Conservation (phyloP, 768 basidiomycete genomes). For the Cubamyces lactineus region DNA sequence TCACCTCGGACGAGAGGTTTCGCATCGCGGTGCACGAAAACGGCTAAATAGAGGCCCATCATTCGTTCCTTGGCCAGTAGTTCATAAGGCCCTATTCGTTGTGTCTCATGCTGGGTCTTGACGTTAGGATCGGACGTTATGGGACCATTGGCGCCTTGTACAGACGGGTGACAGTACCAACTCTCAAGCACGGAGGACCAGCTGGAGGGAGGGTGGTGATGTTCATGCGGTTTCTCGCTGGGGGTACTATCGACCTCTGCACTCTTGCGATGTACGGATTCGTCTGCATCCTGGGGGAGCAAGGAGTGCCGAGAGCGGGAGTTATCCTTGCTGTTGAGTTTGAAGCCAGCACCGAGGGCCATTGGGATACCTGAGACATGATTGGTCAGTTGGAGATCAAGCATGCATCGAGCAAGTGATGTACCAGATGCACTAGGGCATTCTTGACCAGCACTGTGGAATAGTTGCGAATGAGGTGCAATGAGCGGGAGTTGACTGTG, state of each 20-base stretch:
- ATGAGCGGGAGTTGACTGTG: neutral
- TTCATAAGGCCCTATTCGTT: constrained; percentile 73
- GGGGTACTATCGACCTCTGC: constrained; percentile 19
- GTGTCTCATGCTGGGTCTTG: constrained; percentile 12
- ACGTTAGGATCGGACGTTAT: constrained; percentile 8
- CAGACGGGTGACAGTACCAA: constrained; percentile 57
- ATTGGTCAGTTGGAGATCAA: neutral
- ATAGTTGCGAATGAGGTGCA: constrained; percentile 33
- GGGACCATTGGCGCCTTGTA: constrained; percentile 19
- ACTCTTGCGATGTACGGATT: constrained; percentile 20
- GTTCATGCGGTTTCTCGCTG: constrained; percentile 24
- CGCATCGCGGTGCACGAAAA: constrained; percentile 78
- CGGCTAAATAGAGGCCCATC: constrained; percentile 84
- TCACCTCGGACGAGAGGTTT: constrained; percentile 63
- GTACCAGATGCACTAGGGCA: constrained; percentile 79
- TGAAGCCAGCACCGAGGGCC: constrained; percentile 79
- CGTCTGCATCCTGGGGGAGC: constrained; percentile 33
- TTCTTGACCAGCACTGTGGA: constrained; percentile 70
- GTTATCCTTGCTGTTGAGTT: constrained; percentile 57
- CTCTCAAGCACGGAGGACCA: constrained; percentile 81
- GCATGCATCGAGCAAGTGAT: constrained; percentile 8
- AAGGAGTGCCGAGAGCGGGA: constrained; percentile 12
- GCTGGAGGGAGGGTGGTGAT: constrained; percentile 44
- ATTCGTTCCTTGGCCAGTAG: constrained; percentile 87
- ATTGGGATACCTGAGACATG: constrained; percentile 64